Evolutionary conservation across 768 basidiomycete genomes (phyloP), one percentile per base, ranked within the genome.

Genomic region (Lyophyllum shimeji): DNA sequence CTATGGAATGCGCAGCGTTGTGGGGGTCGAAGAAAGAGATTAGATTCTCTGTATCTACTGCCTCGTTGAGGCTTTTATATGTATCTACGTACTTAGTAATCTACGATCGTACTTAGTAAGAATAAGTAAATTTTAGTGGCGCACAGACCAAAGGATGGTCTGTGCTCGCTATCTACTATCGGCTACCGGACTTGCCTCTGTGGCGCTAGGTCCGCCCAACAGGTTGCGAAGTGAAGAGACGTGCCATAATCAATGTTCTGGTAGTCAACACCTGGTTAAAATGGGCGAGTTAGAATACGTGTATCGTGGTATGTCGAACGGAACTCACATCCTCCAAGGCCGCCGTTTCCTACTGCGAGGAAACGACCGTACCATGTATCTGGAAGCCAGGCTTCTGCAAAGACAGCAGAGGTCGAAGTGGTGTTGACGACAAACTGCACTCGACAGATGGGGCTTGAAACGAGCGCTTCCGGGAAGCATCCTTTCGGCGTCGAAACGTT

Each of bases 141-240:
- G n/a, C n/a, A n/a, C n/a, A n/a, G n/a, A n/a, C n/a, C n/a, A n/a
- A n/a, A n/a, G n/a, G n/a, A n/a, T n/a, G n/a, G n/a, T n/a, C n/a
- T n/a, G n/a, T n/a, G n/a, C n/a, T n/a, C n/a, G n/a, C n/a, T n/a
- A n/a, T n/a, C n/a, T n/a, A n/a, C n/a, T n/a, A n/a, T n/a, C n/a
- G n/a, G n/a, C n/a, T n/a, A n/a, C n/a, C n/a, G n/a, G n/a, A n/a
- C n/a, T n/a, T n/a, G n/a, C n/a, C n/a, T n/a, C n/a, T n/a, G n/a
- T n/a, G n/a, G n/a, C n/a, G n/a, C n/a, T n/a, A n/a, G n/a, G n/a
- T n/a, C n/a, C n/a, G n/a, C n/a, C n/a, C n/a, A n/a, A n/a, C n/a
- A n/a, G 15, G 53, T 47, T 9, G 58, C 58, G 33, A 59, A 45
- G 21, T 46, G 50, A 7, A 53, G 17, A 4, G 40, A 50, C 7